A percentile compares a stretch with the other conserved stretches of the same genome.
These are phyloP conservation scores for Penicillium capsulatum DNA, from an alignment of 2,329 filamentous ascomycete genomes.

Conservation along the genomic window DNA sequence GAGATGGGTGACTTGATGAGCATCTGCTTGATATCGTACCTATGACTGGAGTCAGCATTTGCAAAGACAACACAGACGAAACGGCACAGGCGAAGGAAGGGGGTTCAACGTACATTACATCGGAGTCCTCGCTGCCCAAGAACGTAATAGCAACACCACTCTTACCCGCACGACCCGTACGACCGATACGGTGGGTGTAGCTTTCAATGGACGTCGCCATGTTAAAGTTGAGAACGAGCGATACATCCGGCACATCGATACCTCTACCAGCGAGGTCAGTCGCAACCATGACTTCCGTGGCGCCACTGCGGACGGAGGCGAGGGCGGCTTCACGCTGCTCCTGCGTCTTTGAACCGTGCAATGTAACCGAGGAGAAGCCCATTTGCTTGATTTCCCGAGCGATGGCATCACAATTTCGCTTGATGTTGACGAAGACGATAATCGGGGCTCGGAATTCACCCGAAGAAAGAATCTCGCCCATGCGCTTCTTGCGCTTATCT, in stretches of 20 bases:
- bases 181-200: slow-evolving; percentile 94
- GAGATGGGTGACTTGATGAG: slow-evolving; percentile 83
- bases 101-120: slow-evolving; percentile 75
- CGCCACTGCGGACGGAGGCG: slow-evolving; percentile 72
- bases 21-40: slow-evolving; percentile 89
- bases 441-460: slow-evolving; percentile 81
- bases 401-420: slow-evolving; percentile 94
- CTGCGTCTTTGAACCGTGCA: slow-evolving; percentile 95
- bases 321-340: slow-evolving; percentile 95
- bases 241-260: slow-evolving; percentile 95
- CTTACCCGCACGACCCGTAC: slow-evolving; percentile 96
- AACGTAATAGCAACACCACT: slow-evolving; percentile 95
- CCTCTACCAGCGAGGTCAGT: slow-evolving; percentile 93
- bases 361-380: slow-evolving; percentile 82
- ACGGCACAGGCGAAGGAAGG: no score
- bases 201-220: slow-evolving; percentile 91
- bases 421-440: slow-evolving; percentile 99
- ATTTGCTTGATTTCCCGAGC: slow-evolving; percentile 90
- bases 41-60: slow-evolving; percentile 24
- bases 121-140: slow-evolving; percentile 80
- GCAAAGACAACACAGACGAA: slow-evolving; percentile 1
- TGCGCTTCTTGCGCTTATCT: slow-evolving; percentile 92
- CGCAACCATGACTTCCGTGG: slow-evolving; percentile 83
- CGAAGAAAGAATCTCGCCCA: slow-evolving; percentile 81
- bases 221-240: slow-evolving; percentile 96